Conservation (phyloP, 148 eudicot genomes). For the Nepenthes gracilis region DNA sequence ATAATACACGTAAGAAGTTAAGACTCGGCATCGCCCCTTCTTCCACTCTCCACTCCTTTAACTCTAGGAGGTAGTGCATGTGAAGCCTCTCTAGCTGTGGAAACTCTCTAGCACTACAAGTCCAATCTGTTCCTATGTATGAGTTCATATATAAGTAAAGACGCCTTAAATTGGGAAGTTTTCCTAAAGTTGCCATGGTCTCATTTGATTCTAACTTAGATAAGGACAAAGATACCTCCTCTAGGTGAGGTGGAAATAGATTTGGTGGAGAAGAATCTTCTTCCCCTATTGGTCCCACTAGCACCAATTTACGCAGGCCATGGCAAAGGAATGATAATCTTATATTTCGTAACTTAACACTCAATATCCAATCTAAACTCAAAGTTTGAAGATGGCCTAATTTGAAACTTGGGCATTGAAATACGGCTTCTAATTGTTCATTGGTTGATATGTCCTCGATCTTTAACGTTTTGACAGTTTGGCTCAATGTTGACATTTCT, state of each 20-base stretch:
- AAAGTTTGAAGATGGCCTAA: no score
- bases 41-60: background rate
- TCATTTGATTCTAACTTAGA: no score
- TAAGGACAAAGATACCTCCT: no score
- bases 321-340: background rate
- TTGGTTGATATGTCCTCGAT: background rate
- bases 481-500: background rate
- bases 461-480: conserved; percentile 5
- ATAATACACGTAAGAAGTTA: no score
- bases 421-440: no score
- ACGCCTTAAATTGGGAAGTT: no score
- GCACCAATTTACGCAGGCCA: background rate
- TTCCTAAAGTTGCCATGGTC: no score
- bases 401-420: no score
- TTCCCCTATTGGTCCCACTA: background rate
- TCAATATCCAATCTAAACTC: conserved; percentile 13
- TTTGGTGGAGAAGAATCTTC: no score
- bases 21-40: background rate
- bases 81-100: conserved; percentile 1
- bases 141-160: no score
- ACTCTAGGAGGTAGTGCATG: background rate
- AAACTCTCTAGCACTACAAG: background rate
- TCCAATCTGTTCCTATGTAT: no score
- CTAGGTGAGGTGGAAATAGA: no score
- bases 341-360: conserved; percentile 2